Evolutionary conservation across 2,329 filamentous ascomycete genomes (phyloP), one percentile per base, ranked within the genome.

Genomic region (Davidsoniella virescens): DNA sequence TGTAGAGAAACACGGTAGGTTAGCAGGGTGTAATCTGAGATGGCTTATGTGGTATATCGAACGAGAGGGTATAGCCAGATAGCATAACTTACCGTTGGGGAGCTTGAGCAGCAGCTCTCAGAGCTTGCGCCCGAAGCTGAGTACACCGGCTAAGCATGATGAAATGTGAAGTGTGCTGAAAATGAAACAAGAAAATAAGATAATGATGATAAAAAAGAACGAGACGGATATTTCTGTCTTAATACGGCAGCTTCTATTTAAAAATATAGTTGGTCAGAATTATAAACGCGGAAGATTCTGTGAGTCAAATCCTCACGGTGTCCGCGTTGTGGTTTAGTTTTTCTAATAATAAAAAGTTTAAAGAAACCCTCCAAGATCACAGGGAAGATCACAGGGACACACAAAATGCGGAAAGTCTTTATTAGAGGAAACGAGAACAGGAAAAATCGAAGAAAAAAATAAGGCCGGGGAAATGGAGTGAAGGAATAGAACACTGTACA

Each of bases 331-430:
- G 29, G 20, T 23, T 23, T 23, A 5, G 20, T 23, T 23, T 23
- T 33, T 33, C 29, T 12, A 12, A 10, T 9, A 33, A 29, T 1
- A 33, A 33, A 33, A 33, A 12, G 8, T 4, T 33, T 23, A 23
- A 23, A 12, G 29, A 33, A 33, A 9, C 29, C 29, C 29, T 33
- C 29, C 29, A 49, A 58, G 51, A 57, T 60, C 59, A 60, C 57
- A 60, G 58, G 58, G 58, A 59, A 54, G 56, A 54, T 58, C 57
- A 59, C 57, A 60, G 56, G 57, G 56, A 60, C 57, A 59, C 54
- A 53, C 42, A 52, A 39, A 47, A 44, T 33, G 14, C 42, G 18
- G 20, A 40, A 36, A 41, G 20, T 26, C 23, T 40, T 16, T 25
- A 48, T 25, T 44, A 50, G 38, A 45, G 29, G 47, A 33, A 12